Evolutionary conservation across 2,329 filamentous ascomycete species (phyloP), one percentile per base, ranked within the genome.

Genomic region (Decorospora gaudefroyi): DNA sequence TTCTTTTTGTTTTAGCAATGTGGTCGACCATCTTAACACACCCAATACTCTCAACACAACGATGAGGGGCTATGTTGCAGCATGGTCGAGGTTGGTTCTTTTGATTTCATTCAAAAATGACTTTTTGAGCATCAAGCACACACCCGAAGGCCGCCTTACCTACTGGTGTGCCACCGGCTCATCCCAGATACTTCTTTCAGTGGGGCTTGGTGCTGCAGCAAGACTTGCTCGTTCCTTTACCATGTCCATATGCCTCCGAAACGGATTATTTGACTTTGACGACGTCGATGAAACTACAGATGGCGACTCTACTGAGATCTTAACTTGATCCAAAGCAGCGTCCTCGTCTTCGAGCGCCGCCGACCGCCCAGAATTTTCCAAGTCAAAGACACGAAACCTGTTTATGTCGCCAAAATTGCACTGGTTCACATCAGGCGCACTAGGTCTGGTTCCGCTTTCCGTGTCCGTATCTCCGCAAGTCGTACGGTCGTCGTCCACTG

Each of bases 191-290:
- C 26, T 29, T 10, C 8, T 6, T 6, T 26, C 25, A 2, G 10
- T 4, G 2, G 10, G 22, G 4, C 12, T 10, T n/a, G 17, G 17
- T 18, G 11, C 15, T 5, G n/a, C 9, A 15, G 4, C 9, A 13
- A 13, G 4, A 4, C 12, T 15, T 4, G 10, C n/a, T n/a, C n/a
- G n/a, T 9, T 30, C 30, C n/a, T 10, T 34, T 12, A 4, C 19
- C 2, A 25, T 21, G 8, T 10, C 3, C 36, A 46, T 31, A 4
- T 41, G 21, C 13, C 21, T 23, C 8, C 36, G 30, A 13, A 15
- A 46, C 6, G 36, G 42, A 16, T 46, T 46, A 0, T 36, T 35
- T 4, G 42, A 41, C 26, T 29, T 46, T 9, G 42, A 44, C n/a
- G n/a, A n/a, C 15, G 12, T 10, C 7, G 15, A 17, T 10, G 42